These are phyloP conservation scores for Rubia tinctorum DNA, from an alignment of 305 asterid genomes.

Conservation along the genomic window DNA sequence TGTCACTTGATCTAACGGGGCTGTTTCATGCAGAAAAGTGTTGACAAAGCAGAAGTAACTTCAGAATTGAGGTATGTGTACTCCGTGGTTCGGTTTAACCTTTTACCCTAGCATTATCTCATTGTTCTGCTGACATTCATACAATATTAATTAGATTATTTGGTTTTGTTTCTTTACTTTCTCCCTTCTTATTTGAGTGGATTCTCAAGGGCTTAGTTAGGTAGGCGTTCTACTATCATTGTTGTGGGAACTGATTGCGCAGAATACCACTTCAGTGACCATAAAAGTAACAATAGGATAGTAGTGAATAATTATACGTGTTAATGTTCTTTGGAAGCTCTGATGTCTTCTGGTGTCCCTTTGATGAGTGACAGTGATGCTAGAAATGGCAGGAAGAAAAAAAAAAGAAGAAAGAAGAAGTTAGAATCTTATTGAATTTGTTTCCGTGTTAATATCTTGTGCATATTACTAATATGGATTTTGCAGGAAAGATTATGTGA, in stretches of 20 bases:
- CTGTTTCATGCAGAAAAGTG: conserved; percentile 33
- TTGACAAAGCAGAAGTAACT: conserved; percentile 22
- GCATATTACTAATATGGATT: conserved; percentile 16
- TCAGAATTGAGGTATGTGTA: conserved; percentile 40
- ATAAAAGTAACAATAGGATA: not conserved
- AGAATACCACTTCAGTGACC: not conserved
- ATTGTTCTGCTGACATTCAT: not conserved
- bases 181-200: not conserved
- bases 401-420: no score
- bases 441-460: conserved; percentile 16
- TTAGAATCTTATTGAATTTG: not conserved
- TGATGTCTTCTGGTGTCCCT: not conserved
- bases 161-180: not conserved
- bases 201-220: not conserved
- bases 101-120: not conserved
- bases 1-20: not conserved
- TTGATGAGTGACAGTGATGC: not conserved
- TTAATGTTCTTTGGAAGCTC: not conserved
- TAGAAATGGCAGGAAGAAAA: not conserved
- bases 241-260: not conserved
- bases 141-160: not conserved
- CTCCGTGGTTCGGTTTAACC: conserved; percentile 10
- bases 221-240: not conserved
- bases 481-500: conserved; percentile 75
- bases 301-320: not conserved